Evolutionary conservation across 306 rosid species (phyloP), one percentile per base, ranked within the genome.

Genomic region (Hippophae tibetana): DNA sequence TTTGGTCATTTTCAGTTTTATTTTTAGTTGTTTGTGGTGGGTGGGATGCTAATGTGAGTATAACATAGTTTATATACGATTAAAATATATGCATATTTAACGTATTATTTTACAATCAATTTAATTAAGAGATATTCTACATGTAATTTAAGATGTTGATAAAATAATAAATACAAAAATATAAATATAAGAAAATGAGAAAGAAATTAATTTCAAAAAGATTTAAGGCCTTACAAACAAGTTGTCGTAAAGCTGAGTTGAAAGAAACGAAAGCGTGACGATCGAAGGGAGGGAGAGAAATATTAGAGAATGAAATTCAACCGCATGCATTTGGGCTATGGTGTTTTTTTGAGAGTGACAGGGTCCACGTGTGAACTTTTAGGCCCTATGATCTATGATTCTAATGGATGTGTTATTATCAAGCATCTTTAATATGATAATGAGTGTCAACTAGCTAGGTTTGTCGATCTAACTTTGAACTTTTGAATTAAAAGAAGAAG

Each of bases 291-390:
- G 43, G 13, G 5, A 8, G 7, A 38, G n/a, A 11, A 13, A 13
- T 12, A 49, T 49, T 13, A 46, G 54, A 42, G 42, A 56, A 62
- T 46, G 57, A 62, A 56, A 57, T 26, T 12, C 49, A 60, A 48
- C 14, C 67, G 82, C 85, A 82, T 81, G 86, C 82, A 82, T 62
- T 64, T 71, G 60, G 71, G 38, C 38, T 31, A 31, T 31, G 38
- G 38, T 2, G 38, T 31, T 31, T 31, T 61, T 42, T 64, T 58
- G 84, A 81, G 84, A 74, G 74, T 31, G 89, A 84, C 77, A 79
- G 66, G 78, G 85, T 84, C 89, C 89, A 76, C 87, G 81, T 85
- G 86, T 81, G 86, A 72, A 67, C 69, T 83, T 74, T 25, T 43
- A 74, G 72, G 57, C 88, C 90, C 84, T 72, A 77, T 76, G 79